A percentile compares a stretch with the other conserved stretches of the same genome.
Conservation (phyloP, 768 basidiomycete species). For the Tylopilus sp. region DNA sequence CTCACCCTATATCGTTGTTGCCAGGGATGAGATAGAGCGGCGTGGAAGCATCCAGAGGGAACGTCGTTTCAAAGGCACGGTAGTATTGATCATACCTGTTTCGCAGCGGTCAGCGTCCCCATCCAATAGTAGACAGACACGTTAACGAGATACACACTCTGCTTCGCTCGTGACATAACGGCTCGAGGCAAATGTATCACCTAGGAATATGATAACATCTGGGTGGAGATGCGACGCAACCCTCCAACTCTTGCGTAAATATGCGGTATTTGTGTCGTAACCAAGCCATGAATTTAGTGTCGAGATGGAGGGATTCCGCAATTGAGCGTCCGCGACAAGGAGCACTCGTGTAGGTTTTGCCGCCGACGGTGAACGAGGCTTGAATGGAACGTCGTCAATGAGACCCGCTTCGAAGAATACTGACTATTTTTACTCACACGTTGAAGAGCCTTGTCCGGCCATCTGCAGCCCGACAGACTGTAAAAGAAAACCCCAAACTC, state of each 20-base stretch:
- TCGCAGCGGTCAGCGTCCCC: conserved; percentile 1
- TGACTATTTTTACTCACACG: conserved; percentile 21
- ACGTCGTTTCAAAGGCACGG: conserved; percentile 60
- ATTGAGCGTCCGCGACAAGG: conserved; percentile 67
- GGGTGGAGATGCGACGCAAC: conserved; percentile 55
- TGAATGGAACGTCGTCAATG: background rate
- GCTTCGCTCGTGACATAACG: conserved; percentile 46
- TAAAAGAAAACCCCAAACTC: conserved; percentile 60
- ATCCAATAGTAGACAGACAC: background rate
- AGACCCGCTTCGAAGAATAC: background rate
- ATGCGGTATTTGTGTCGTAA: conserved; percentile 48
- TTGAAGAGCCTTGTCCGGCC: conserved; percentile 45
- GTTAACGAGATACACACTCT: conserved; percentile 47
- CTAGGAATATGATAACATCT: conserved; percentile 68
- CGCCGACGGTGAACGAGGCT: conserved; percentile 12
- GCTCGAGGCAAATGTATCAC: conserved; percentile 72
- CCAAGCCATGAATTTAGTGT: conserved; percentile 37
- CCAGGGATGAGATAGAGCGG: conserved; percentile 64
- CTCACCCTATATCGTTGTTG: conserved; percentile 77
- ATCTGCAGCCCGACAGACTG: conserved; percentile 54
- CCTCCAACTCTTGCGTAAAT: conserved; percentile 70
- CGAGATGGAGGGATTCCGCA: conserved; percentile 39
- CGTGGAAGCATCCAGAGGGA: conserved; percentile 40
- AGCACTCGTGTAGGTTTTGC: conserved; percentile 52
- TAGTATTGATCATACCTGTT: conserved; percentile 60